A percentile compares a stretch with the other conserved stretches of the same genome.
These are phyloP conservation scores for Schwanniomyces pseudopolymorphus DNA, from an alignment of 805 yeast species.

Conservation along the genomic window DNA sequence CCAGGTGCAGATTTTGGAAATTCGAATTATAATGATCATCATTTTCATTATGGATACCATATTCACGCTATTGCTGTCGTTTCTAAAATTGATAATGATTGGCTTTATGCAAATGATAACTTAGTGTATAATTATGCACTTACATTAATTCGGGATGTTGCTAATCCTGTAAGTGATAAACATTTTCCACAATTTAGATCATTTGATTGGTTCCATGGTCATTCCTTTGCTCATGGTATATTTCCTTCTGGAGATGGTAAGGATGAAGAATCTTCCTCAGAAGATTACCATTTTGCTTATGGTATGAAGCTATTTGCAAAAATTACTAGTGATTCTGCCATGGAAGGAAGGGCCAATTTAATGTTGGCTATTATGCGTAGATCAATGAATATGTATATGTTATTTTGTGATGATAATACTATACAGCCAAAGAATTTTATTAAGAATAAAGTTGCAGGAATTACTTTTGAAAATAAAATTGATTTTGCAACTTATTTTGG, in stretches of 20 bases:
- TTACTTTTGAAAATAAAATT: conserved; percentile 67
- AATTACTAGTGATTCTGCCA: conserved; percentile 49
- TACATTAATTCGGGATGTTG: conserved; percentile 63
- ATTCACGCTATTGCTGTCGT: conserved; percentile 68
- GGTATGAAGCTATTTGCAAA: conserved; percentile 67
- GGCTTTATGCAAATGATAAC: conserved; percentile 29
- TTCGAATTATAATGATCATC: conserved; percentile 71
- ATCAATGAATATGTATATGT: conserved; percentile 56
- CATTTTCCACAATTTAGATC: conserved; percentile 66
- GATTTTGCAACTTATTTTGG: conserved; percentile 79
- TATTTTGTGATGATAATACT: conserved; percentile 51
- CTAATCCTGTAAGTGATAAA: conserved; percentile 56
- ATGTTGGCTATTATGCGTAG: conserved; percentile 60
- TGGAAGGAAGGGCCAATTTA: conserved; percentile 56
- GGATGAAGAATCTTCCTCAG: conserved; percentile 73
- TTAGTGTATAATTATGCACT: conserved; percentile 51
- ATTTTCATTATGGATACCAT: conserved; percentile 75
- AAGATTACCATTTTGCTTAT: conserved; percentile 70
- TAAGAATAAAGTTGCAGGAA: conserved; percentile 69
- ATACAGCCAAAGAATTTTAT: conserved; percentile 57
- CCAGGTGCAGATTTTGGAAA: conserved; percentile 69
- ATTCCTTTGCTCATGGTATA: conserved; percentile 77
- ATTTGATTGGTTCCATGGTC: conserved; percentile 77
- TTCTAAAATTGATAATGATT: conserved; percentile 50
- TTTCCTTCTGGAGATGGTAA: conserved; percentile 72